Base-by-base conservation (phyloP, 1,139 yeast species). In the Protomyces inundatus region DNA sequence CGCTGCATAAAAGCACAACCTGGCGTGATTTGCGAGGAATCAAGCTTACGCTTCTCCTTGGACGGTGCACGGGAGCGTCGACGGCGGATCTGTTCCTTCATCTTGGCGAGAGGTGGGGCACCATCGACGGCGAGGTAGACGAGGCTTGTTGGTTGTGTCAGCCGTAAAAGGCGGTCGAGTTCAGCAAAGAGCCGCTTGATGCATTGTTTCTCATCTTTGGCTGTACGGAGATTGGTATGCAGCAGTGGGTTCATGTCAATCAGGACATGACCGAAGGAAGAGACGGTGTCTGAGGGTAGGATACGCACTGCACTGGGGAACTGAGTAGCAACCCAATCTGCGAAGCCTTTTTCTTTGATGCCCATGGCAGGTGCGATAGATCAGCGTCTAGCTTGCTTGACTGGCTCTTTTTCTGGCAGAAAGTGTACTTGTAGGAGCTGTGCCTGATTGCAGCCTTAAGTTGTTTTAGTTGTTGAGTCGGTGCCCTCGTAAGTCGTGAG, bases 121-220 rank as follows among this genome's bases (percentile, higher is more conserved):
- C 62, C 62, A 42, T 58, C 62, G 36, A 58, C 62, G 7, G 62
- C 62, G 3, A 58, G 52, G 30, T 58, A 58, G 39, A 58, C 56
- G 46, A 51, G 40, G 4, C 14, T 9, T 10, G 30, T 16, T 2
- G 62, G 62, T 14, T 51, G 53, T 6, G 62, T 52, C 55, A 58
- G 45, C n/a, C 62, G 30, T 10, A 58, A 34, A 23, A 55, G 35
- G 4, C 52, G 51, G 32, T 58, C 62, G 7, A 58, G 35, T 3
- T 58, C 56, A 14, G 53, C 56, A 23, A 58, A 58, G 0, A 58
- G n/a, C 16, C 34, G 50, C 23, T 52, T 58, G 9, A 58, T 55
- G 33, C 53, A 58, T 9, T 51, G 53, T 7, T 48, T 30, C 16
- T 58, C 62, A 10, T 34, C 46, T 34, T 53, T 42, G 1, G 62